phyloP scores from a whole-genome alignment of 805 yeast species.

The Ogataea wickerhamii region DNA sequence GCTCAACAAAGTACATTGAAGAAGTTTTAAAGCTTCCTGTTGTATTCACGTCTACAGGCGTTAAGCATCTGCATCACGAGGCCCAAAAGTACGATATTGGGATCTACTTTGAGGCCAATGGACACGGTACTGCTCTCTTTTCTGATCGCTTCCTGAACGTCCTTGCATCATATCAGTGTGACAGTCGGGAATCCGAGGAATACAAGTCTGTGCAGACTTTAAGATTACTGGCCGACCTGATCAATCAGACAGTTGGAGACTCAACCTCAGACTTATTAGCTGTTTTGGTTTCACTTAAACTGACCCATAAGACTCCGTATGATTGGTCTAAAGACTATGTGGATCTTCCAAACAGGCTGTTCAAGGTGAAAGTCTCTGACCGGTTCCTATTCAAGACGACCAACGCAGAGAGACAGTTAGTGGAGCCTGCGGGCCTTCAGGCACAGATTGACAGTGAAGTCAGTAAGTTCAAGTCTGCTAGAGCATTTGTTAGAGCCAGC shows the following conservation, averaged over 20 bases:
- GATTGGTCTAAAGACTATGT: constrained; percentile 75
- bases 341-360: constrained; percentile 83
- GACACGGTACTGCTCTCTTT: constrained; percentile 96
- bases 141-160: constrained; percentile 47
- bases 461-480: constrained; percentile 50
- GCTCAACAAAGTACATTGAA: constrained; percentile 70
- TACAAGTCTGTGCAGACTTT: constrained; percentile 51
- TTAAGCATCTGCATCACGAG: constrained; percentile 92
- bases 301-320: constrained; percentile 44
- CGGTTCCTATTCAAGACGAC: constrained; percentile 77
- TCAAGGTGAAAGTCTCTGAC: constrained; percentile 80
- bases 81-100: constrained; percentile 85
- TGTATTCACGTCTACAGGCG: constrained; percentile 91
- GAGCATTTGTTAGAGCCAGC: constrained; percentile 93
- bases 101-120: constrained; percentile 95
- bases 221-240: constrained; percentile 59
- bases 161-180: constrained; percentile 29
- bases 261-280: constrained; percentile 89
- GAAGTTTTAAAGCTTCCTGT: constrained; percentile 69
- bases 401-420: constrained; percentile 82
- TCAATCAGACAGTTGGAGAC: constrained; percentile 98
- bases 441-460: constrained; percentile 64
- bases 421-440: constrained; percentile 78
- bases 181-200: constrained; percentile 42
- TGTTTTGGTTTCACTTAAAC: constrained; percentile 61